Percentiles rank a stretch among this genome's conserved stretches.
Conservation (phyloP, 257 asterid genomes). For the Solanum pimpinellifolium region DNA sequence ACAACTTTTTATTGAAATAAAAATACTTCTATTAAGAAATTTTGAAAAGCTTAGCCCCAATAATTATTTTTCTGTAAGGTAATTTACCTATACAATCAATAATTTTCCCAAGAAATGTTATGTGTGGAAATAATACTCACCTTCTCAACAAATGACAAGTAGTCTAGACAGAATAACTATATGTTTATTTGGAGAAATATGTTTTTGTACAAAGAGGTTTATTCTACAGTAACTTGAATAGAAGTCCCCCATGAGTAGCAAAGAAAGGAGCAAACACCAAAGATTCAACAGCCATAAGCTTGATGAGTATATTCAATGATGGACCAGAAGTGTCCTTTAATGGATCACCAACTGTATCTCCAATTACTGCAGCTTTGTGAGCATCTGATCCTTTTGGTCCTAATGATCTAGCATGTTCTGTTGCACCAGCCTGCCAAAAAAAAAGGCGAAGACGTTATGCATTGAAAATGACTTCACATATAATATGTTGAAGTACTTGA, state of each 20-base stretch:
- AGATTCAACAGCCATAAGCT: constrained; percentile 73
- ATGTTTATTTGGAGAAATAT: background rate
- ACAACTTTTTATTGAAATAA: background rate
- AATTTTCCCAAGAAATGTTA: background rate
- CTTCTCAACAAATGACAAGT: background rate
- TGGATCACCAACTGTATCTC: constrained; percentile 65
- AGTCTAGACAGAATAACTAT: background rate
- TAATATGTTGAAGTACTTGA: background rate
- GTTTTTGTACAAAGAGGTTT: background rate
- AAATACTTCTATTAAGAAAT: background rate
- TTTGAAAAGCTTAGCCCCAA: background rate
- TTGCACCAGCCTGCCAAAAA: constrained; percentile 38
- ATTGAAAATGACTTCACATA: background rate
- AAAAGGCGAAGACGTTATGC: background rate
- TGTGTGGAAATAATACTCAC: background rate
- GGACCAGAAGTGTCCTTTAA: constrained; percentile 64
- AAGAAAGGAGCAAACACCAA: constrained; percentile 69
- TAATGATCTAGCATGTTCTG: constrained; percentile 47
- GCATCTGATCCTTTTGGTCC: constrained; percentile 75
- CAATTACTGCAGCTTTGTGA: constrained; percentile 72
- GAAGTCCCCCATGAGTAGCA: constrained; percentile 53
- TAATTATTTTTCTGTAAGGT: background rate
- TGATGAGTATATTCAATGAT: constrained; percentile 54
- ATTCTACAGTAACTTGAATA: constrained; percentile 16
- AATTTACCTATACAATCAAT: background rate